Conservation (phyloP, 2,329 filamentous ascomycete genomes). For the Colletotrichum kahawae region DNA sequence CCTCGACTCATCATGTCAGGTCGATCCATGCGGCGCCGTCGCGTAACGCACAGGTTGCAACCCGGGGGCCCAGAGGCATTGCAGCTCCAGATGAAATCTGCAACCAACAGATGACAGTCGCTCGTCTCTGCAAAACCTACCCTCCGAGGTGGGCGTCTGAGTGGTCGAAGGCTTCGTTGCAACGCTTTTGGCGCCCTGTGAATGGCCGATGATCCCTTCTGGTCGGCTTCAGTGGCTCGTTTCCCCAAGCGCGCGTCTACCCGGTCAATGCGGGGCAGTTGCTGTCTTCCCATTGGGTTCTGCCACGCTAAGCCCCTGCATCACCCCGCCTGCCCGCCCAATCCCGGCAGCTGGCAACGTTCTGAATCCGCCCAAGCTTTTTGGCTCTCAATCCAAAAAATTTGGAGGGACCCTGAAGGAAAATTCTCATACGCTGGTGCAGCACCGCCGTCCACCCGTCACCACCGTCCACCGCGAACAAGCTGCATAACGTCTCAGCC, state of each 20-base stretch:
- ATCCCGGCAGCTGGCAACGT: slow-evolving; percentile 9
- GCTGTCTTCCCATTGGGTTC: slow-evolving; percentile 1
- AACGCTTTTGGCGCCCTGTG: not conserved
- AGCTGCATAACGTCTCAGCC: not conserved
- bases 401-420: not conserved
- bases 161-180: not conserved
- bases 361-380: not conserved
- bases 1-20: not conserved
- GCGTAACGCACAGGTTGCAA: not conserved
- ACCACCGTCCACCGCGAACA: not conserved
- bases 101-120: slow-evolving; percentile 10
- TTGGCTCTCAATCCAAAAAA: not conserved
- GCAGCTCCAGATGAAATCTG: not conserved
- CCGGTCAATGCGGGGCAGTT: not conserved
- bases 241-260: slow-evolving; percentile 24
- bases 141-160: not conserved
- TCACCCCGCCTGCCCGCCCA: slow-evolving; percentile 5
- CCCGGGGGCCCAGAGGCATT: not conserved
- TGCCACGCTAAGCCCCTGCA: not conserved
- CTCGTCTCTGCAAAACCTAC: not conserved
- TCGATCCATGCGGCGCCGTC: not conserved
- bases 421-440: slow-evolving; percentile 19
- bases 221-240: not conserved
- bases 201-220: not conserved
- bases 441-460: not conserved